phyloP scores from a whole-genome alignment of 495 filamentous ascomycete species.

The Hypoxylon cercidicola region DNA sequence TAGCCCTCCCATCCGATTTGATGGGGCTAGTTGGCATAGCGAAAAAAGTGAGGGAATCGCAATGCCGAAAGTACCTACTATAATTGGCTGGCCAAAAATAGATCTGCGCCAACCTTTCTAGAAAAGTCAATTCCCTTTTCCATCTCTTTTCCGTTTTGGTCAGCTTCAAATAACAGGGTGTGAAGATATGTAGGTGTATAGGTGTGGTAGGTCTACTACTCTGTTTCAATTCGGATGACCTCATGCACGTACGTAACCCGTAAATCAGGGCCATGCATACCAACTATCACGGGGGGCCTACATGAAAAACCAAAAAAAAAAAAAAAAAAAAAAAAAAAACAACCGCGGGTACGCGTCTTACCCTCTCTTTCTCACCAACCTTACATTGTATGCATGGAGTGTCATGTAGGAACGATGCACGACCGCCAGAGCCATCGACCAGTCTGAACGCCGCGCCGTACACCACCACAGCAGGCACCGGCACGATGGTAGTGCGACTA shows the following conservation, averaged over 20 bases:
- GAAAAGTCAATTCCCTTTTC: constrained; percentile 9
- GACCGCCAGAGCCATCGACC: constrained; percentile 11
- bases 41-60: neutral
- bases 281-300: neutral
- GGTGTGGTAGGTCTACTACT: too few species aligned
- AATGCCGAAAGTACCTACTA: constrained; percentile 10
- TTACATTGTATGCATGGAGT: neutral
- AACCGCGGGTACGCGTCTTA: neutral
- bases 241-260: constrained; percentile 29
- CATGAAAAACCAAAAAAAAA: too few species aligned
- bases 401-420: constrained; percentile 25
- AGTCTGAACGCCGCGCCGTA: constrained; percentile 19
- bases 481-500: constrained; percentile 20
- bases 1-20: constrained; percentile 8
- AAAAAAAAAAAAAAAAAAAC: too few species aligned
- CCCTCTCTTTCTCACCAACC: neutral
- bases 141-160: constrained; percentile 19
- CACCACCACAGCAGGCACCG: constrained; percentile 4
- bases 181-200: too few species aligned
- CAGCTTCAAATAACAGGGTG: neutral
- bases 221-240: neutral
- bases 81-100: constrained; percentile 16
- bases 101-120: neutral
- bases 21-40: constrained; percentile 27
- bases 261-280: constrained; percentile 7